Evolutionary conservation across 208 protist genomes (phyloP).

Genomic region (Leptomonas seymouri): DNA sequence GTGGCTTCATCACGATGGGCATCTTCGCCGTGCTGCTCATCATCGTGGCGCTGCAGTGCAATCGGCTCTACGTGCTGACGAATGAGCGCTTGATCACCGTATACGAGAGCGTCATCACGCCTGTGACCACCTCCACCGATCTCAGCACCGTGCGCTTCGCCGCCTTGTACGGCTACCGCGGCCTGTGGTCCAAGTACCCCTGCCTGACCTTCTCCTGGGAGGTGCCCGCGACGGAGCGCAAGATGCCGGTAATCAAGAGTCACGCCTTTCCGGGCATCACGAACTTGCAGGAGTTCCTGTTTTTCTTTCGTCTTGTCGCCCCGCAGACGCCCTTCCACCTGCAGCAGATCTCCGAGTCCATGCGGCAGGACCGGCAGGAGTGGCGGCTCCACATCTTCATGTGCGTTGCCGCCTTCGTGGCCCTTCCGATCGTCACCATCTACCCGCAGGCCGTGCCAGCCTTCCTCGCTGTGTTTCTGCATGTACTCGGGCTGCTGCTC

Average conservation of each 20-base stretch:
- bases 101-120: conserved; percentile 46
- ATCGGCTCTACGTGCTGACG: conserved; percentile 59
- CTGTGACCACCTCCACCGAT: conserved; percentile 46
- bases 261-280: conserved; percentile 53
- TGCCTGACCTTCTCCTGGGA: conserved; percentile 63
- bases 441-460: conserved; percentile 52
- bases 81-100: conserved; percentile 57
- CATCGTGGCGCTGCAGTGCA: conserved; percentile 37
- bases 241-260: conserved; percentile 55
- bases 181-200: conserved; percentile 26
- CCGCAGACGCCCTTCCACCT: conserved; percentile 37
- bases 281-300: conserved; percentile 45
- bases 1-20: conserved; percentile 36
- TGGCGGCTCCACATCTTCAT: conserved; percentile 57
- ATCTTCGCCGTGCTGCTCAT: conserved; percentile 43
- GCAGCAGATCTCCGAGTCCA: conserved; percentile 30
- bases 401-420: conserved; percentile 28
- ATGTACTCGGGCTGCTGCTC: conserved; percentile 34
- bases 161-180: conserved; percentile 53
- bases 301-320: conserved; percentile 51
- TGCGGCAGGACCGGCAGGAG: conserved; percentile 34
- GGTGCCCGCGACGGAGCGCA: conserved; percentile 53
- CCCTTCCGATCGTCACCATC: conserved; percentile 47
- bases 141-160: conserved; percentile 46
- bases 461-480: conserved; percentile 39